phyloP scores from a whole-genome alignment of 176 grass and related monocot species.

The Carex pumila region DNA sequence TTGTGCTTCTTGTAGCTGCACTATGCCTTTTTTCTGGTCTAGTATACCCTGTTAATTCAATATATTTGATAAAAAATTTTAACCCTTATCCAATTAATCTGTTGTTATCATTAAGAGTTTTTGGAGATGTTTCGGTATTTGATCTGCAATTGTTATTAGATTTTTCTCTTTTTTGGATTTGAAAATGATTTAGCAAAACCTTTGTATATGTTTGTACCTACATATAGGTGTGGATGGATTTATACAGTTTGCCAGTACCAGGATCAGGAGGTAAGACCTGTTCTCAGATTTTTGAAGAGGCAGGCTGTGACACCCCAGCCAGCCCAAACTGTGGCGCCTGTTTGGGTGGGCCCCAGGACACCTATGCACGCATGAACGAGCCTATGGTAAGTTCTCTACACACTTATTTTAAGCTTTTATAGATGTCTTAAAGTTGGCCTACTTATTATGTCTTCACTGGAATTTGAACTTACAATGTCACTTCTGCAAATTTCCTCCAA shows the following conservation, averaged over 20 bases:
- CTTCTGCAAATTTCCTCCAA: background rate
- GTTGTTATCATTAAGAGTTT: too few species aligned
- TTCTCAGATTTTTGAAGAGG: conserved; percentile 89
- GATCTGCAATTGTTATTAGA: too few species aligned
- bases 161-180: too few species aligned
- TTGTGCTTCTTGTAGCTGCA: background rate
- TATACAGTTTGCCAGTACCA: conserved; percentile 70
- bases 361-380: conserved; percentile 87
- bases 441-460: background rate
- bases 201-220: background rate
- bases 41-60: too few species aligned
- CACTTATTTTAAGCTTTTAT: background rate
- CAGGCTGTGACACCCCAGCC: conserved; percentile 82
- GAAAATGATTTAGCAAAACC: too few species aligned
- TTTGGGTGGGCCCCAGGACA: conserved; percentile 79
- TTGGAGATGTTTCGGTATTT: too few species aligned
- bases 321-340: conserved; percentile 83
- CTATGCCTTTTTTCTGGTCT: background rate
- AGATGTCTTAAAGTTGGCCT: background rate
- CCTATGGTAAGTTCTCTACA: conserved; percentile 33
- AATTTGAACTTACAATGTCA: background rate
- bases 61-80: too few species aligned
- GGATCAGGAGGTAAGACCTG: conserved; percentile 75
- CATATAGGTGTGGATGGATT: conserved; percentile 88
- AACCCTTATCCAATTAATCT: too few species aligned